Percentiles rank a stretch among this genome's conserved stretches.
Conservation (phyloP, 2,329 filamentous ascomycete genomes). For the Cucurbitaria berberidis region DNA sequence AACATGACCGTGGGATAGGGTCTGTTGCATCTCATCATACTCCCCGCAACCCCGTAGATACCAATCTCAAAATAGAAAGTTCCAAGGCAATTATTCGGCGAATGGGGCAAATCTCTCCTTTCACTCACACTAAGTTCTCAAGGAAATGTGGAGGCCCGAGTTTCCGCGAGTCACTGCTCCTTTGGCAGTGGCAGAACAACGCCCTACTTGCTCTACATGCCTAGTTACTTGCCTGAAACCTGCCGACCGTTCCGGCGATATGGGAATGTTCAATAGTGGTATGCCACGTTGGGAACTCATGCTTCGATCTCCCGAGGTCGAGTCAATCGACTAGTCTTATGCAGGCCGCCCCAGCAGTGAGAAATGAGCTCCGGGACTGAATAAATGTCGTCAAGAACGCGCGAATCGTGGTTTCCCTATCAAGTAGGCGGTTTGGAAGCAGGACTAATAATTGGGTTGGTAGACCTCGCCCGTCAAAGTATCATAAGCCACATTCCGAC, state of each 20-base stretch:
- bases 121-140: neutral
- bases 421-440: neutral
- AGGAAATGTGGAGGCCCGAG: neutral
- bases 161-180: constrained; percentile 3
- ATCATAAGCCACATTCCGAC: too few species aligned
- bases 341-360: too few species aligned
- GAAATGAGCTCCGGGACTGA: too few species aligned
- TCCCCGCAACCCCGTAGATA: constrained; percentile 4
- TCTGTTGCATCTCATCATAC: neutral
- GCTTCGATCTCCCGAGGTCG: neutral
- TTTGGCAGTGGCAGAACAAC: constrained; percentile 13
- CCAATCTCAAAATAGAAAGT: constrained; percentile 7
- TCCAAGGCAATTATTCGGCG: neutral
- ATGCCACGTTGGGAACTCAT: neutral
- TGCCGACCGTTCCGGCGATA: neutral
- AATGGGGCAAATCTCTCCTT: constrained; percentile 11
- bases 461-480: too few species aligned
- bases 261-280: neutral
- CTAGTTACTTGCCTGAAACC: neutral
- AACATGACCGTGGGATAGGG: neutral
- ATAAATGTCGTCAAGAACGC: too few species aligned
- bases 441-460: too few species aligned
- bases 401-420: neutral
- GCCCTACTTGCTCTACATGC: constrained; percentile 6
- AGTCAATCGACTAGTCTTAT: neutral